A percentile compares a stretch with the other conserved stretches of the same genome.
Conservation (phyloP, 1,284 basidiomycete species). For the Cryptococcus sp. region DNA sequence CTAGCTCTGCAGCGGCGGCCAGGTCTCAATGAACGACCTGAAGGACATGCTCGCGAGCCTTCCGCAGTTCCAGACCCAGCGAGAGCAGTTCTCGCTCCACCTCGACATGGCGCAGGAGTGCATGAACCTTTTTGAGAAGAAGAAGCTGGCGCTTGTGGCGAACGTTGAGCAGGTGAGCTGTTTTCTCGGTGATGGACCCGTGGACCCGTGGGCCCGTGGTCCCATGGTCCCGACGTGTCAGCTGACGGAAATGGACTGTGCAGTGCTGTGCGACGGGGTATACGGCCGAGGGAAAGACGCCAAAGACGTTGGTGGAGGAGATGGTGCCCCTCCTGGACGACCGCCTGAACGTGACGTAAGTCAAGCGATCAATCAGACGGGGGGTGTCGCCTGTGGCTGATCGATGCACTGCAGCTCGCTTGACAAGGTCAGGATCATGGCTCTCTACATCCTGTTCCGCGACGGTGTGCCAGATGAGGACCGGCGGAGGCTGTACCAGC, state of each 20-base stretch:
- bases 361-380: constrained; percentile 2
- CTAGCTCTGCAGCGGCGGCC: constrained; percentile 54
- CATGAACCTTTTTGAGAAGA: constrained; percentile 87
- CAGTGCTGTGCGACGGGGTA: constrained; percentile 88
- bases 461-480: constrained; percentile 99
- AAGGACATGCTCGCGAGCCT: constrained; percentile 97
- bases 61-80: constrained; percentile 91
- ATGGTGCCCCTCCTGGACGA: constrained; percentile 96
- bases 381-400: not conserved
- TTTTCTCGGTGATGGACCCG: not conserved
- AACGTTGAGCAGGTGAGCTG: constrained; percentile 90
- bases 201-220: too few relatives aligned
- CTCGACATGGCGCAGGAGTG: constrained; percentile 97
- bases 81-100: constrained; percentile 94
- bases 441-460: constrained; percentile 90
- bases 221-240: not conserved
- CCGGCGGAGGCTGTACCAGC: constrained; percentile 87
- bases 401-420: constrained; percentile 57
- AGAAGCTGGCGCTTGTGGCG: constrained; percentile 79
- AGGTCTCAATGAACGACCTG: constrained; percentile 91
- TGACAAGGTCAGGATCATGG: constrained; percentile 96
- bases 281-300: constrained; percentile 82
- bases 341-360: constrained; percentile 67
- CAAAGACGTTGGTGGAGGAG: constrained; percentile 91
- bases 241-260: not conserved